phyloP scores from a whole-genome alignment of 192 early-diverging fungal genomes.

The Umbelopsis sp. region DNA sequence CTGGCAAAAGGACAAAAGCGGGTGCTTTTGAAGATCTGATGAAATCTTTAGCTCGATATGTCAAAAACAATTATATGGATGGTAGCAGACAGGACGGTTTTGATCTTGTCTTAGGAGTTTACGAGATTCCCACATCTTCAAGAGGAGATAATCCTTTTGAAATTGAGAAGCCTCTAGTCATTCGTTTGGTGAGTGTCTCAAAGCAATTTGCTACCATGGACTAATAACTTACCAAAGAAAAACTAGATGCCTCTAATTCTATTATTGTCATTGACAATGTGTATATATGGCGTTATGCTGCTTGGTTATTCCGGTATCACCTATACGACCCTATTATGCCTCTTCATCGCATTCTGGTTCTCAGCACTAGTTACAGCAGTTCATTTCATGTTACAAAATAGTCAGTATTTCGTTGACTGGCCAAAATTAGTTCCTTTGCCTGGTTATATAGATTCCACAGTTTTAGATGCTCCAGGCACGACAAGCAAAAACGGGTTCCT shows the following conservation, averaged over 20 bases:
- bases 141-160: conserved; percentile 43
- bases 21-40: conserved; percentile 80
- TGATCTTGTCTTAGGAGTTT: conserved; percentile 81
- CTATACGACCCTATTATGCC: conserved; percentile 26
- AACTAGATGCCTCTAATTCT: conserved; percentile 9
- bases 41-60: conserved; percentile 82
- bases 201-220: background rate
- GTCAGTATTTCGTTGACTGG: conserved; percentile 53
- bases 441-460: conserved; percentile 5
- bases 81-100: conserved; percentile 90
- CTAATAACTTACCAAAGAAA: background rate
- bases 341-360: conserved; percentile 44
- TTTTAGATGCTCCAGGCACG: background rate
- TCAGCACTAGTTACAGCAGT: conserved; percentile 36
- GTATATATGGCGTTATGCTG: conserved; percentile 44
- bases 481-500: background rate
- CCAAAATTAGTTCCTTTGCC: conserved; percentile 44
- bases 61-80: conserved; percentile 94
- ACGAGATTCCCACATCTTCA: conserved; percentile 35
- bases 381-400: conserved; percentile 46
- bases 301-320: conserved; percentile 25
- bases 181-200: conserved; percentile 38
- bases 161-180: conserved; percentile 48
- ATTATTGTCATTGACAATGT: conserved; percentile 4
- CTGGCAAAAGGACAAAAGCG: conserved; percentile 79